Evolutionary conservation across 2,329 filamentous ascomycete species (phyloP), one percentile per base, ranked within the genome.

Genomic region (Ophiosphaerella korrae): DNA sequence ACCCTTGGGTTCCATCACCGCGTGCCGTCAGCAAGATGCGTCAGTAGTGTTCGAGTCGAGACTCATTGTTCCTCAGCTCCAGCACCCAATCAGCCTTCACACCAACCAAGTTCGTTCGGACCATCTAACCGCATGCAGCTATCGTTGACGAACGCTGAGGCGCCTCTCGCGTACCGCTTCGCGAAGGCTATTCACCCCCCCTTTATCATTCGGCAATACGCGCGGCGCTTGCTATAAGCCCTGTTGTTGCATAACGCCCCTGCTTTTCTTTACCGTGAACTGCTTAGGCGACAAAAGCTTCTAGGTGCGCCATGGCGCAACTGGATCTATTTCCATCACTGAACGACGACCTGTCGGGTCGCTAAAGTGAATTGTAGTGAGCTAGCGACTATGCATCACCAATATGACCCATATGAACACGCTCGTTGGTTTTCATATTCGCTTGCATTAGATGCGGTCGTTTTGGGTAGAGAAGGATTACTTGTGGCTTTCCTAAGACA

Each of bases 91-190:
- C 52, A 67, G 42, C 24, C 33, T 13, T 12, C 23, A 13, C 37
- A 37, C 44, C 63, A 67, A 49, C 57, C 63, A 64, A 71, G 35
- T 43, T 50, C 32, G 21, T 34, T 58, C 45, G 55, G 48, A 58
- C 31, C 48, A 45, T 54, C 67, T 70, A 62, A 42, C 66, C 55
- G 13, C 32, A 62, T 59, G 12, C 23, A 58, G 69, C 42, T 45
- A 57, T 47, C 36, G 47, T 72, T 68, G 58, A 69, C 71, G 71
- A 73, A 64, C 42, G 47, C 48, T 58, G 47, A 60, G 45, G 50
- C 55, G 58, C 66, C 58, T 66, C 62, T 63, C 56, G 60, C 60
- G 53, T 56, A 56, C 52, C 40, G 50, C 39, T 58, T 46, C 42
- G 49, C 49, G 43, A 38, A 41, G 37, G 46, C 41, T 29, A 50